These are phyloP conservation scores for Calophaca sinica DNA, from an alignment of 306 rosid genomes.

Conservation along the genomic window DNA sequence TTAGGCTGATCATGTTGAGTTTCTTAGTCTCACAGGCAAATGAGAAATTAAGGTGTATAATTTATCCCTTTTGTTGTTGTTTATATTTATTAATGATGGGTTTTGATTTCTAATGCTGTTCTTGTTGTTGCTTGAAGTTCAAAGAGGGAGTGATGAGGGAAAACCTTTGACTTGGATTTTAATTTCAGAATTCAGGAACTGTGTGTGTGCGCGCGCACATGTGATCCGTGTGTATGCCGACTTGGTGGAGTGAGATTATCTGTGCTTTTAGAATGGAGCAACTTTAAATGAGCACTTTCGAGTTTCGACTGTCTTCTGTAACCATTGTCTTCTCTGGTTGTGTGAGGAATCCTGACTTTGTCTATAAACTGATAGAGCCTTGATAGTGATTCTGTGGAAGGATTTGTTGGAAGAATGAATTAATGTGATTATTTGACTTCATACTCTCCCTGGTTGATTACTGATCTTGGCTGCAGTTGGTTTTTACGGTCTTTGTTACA, in stretches of 20 bases:
- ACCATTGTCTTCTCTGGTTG: background rate
- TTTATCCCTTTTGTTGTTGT: background rate
- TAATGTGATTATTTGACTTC: background rate
- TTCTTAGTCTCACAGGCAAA: background rate
- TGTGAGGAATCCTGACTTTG: constrained; percentile 1
- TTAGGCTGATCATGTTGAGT: background rate
- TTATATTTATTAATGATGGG: background rate
- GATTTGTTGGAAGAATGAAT: background rate
- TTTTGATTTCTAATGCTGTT: constrained; percentile 38
- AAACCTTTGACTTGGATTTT: background rate
- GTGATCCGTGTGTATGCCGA: background rate
- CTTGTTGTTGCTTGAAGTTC: constrained; percentile 34
- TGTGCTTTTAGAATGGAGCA: background rate
- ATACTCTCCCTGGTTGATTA: too few relatives aligned
- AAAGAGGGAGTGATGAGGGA: constrained; percentile 7
- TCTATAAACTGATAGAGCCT: background rate
- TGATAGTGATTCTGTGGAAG: background rate
- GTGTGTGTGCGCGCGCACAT: background rate
- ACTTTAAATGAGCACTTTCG: background rate
- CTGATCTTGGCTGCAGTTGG: too few relatives aligned
- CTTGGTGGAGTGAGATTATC: background rate
- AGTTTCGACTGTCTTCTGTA: background rate
- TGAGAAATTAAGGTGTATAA: background rate
- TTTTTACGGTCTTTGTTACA: background rate
- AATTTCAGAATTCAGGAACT: background rate